Conservation (phyloP, 805 yeast genomes). For the Yamadazyma sp. region DNA sequence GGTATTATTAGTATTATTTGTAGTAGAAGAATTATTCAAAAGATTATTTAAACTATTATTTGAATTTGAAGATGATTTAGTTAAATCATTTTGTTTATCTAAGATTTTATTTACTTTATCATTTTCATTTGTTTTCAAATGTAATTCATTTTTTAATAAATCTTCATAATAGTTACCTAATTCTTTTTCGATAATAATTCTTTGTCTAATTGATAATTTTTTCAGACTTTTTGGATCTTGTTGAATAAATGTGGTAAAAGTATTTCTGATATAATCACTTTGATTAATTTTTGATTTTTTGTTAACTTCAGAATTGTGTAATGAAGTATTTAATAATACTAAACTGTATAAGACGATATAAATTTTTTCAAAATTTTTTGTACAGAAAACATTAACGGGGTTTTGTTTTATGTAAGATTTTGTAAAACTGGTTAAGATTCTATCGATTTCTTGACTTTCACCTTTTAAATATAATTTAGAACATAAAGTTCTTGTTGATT, state of each 20-base stretch:
- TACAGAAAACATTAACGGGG: slow-evolving; percentile 47
- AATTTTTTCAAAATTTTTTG: slow-evolving; percentile 49
- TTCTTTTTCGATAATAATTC: slow-evolving; percentile 43
- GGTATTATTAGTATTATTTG: neutral
- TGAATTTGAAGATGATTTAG: neutral
- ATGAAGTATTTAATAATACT: slow-evolving; percentile 71
- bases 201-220: slow-evolving; percentile 33
- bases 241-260: slow-evolving; percentile 39
- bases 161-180: slow-evolving; percentile 45
- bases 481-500: slow-evolving; percentile 59
- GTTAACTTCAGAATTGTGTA: slow-evolving; percentile 52
- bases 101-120: neutral
- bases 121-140: slow-evolving; percentile 25
- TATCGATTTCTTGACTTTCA: slow-evolving; percentile 78
- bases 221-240: slow-evolving; percentile 24
- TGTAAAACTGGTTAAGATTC: slow-evolving; percentile 67
- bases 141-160: slow-evolving; percentile 35
- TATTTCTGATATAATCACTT: slow-evolving; percentile 39
- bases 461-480: slow-evolving; percentile 70
- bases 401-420: slow-evolving; percentile 55
- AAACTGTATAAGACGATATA: slow-evolving; percentile 72
- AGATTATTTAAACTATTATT: neutral
- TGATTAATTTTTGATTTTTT: slow-evolving; percentile 38
- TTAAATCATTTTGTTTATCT: neutral
- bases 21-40: neutral